Base-by-base conservation (phyloP, 1,284 basidiomycete species). In the Golubevia pallescens region DNA sequence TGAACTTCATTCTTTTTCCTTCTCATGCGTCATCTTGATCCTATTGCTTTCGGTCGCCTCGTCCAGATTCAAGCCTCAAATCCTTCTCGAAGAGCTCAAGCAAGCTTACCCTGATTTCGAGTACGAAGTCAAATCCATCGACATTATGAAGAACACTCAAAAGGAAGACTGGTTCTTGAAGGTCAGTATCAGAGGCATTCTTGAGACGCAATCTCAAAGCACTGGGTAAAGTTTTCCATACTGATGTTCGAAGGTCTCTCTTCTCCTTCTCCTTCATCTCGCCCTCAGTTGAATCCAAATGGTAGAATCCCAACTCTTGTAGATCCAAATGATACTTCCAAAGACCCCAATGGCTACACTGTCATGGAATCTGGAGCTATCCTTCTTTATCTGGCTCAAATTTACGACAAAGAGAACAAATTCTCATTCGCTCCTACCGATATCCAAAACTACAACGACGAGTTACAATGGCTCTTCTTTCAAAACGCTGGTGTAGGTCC, bases 291-390 rank as follows among this genome's bases (percentile, higher is more conserved):
- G 13, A 21, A 28, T 23, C 20, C 24, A 21, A 62, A 13, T 53
- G 54, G 54, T 34, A 34, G 57, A 58, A 57, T 57, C 38, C 55
- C 57, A 6, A 24, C 42, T 7, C 52, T 61, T 21, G 32, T 58
- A 14, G 61, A 67, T 56, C 57, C 63, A 24, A 65, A 70, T 19
- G 42, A 60, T 21, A 62, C 66, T 42, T 61, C 66, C 51, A 68
- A 61, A 24, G 60, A 71, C 53, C 61, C 61, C 24, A 42, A 59
- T 16, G 60, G 54, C 6, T 69, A 69, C 38, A 48, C 61, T 16
- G 68, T 74, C 60, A 67, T 74, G 51, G 72, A 74, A 51, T 66
- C 60, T 14, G 62, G 53, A 52, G 67, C 70, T 8, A 71, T 74
- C 28, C 57, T 69, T 42, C 69, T 70, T 20, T 65, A 66, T 21